Percentiles rank a stretch among this genome's conserved stretches.
Conservation (phyloP, 176 grass and related monocot species). For the Cenchrus americanus region DNA sequence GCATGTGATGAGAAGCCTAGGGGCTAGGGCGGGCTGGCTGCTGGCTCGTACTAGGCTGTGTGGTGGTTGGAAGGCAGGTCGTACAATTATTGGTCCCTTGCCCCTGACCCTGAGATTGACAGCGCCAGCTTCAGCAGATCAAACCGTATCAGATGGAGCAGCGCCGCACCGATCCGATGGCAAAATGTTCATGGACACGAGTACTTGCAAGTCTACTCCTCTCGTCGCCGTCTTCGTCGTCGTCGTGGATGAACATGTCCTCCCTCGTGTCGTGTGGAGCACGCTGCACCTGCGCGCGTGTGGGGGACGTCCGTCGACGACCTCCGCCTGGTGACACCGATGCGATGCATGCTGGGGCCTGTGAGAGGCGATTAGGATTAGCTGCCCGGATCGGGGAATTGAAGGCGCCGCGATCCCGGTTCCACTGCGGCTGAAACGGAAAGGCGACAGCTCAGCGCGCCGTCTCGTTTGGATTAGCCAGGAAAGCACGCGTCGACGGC, state of each 20-base stretch:
- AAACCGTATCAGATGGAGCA: not conserved
- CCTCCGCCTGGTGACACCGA: not conserved
- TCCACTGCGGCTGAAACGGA: not conserved
- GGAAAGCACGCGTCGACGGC: not conserved
- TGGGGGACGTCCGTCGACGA: not conserved
- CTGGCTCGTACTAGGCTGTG: not conserved
- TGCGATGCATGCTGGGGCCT: not conserved
- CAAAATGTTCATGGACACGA: not conserved
- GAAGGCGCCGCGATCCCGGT: not conserved
- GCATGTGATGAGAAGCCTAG: not conserved
- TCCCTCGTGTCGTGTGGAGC: not conserved
- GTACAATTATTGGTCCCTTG: slow-evolving; percentile 31
- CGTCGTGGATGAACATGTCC: not conserved
- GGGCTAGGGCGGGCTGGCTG: too few relatives aligned
- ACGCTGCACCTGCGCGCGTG: not conserved
- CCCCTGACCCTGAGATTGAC: not conserved
- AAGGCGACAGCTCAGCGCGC: not conserved
- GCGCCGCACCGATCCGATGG: not conserved
- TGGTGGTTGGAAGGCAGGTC: not conserved
- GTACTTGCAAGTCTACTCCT: not conserved
- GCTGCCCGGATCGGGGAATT: not conserved
- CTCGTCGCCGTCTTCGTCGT: too few relatives aligned
- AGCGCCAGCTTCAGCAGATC: not conserved
- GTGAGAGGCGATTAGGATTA: not conserved
- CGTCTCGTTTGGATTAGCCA: not conserved